Conservation (phyloP, 805 yeast species). For the Wickerhamomyces pijperi region DNA sequence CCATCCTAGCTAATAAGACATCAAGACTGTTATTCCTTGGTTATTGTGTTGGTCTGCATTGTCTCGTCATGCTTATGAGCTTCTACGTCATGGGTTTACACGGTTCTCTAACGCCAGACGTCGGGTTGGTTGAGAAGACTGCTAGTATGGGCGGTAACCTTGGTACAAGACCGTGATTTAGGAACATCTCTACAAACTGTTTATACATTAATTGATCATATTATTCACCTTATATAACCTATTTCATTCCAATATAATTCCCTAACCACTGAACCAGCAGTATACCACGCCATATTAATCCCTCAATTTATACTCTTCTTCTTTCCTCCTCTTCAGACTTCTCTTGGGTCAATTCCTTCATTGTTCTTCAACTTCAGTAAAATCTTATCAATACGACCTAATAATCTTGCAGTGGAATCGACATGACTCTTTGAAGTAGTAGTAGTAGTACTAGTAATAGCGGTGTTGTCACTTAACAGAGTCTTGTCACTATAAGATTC, state of each 20-base stretch:
- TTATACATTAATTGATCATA: no score
- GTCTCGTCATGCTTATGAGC: conserved; percentile 55
- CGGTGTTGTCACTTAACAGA: background rate
- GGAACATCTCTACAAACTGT: no score
- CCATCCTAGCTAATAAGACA: conserved; percentile 62
- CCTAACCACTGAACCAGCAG: no score
- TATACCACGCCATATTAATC: no score
- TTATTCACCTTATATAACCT: no score
- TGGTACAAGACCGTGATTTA: background rate
- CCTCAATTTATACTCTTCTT: no score
- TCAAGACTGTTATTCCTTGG: conserved; percentile 63
- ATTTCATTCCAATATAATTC: no score
- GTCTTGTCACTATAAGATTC: background rate
- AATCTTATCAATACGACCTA: background rate
- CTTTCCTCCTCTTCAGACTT: background rate
- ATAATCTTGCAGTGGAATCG: background rate
- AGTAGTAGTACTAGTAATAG: background rate
- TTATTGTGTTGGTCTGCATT: conserved; percentile 69
- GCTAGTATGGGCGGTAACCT: background rate
- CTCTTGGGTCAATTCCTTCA: background rate
- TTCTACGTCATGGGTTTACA: conserved; percentile 39
- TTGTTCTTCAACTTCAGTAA: background rate
- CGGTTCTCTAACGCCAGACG: conserved; percentile 34
- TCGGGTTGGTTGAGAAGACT: conserved; percentile 13
- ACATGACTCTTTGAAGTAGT: no score